Percentiles rank a stretch among this genome's conserved stretches.
These are phyloP conservation scores for Fusarium sp. DNA, from an alignment of 2,329 filamentous ascomycete species.

Conservation along the genomic window DNA sequence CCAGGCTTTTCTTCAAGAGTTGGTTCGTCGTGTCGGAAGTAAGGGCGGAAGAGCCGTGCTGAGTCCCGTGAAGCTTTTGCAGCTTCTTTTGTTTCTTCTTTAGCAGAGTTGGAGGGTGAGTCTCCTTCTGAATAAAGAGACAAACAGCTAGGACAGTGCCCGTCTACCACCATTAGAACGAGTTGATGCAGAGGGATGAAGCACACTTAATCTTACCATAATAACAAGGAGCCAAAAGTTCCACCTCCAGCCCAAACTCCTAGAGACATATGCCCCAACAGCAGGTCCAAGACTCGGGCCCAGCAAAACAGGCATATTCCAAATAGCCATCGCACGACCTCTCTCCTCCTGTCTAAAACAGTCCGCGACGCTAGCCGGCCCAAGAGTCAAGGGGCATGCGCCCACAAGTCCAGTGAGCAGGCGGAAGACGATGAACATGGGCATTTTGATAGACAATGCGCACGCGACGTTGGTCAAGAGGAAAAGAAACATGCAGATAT, in stretches of 20 bases:
- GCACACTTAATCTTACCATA: not conserved
- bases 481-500: conserved; percentile 52
- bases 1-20: not conserved
- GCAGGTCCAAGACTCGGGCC: conserved; percentile 28
- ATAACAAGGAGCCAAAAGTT: conserved; percentile 63
- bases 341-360: conserved; percentile 65
- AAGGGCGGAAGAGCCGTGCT: not conserved
- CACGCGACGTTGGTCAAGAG: not conserved
- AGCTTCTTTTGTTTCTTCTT: not conserved
- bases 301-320: conserved; percentile 45
- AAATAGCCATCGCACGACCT: conserved; percentile 37
- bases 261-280: conserved; percentile 58
- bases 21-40: not conserved
- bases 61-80: not conserved
- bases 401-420: conserved; percentile 71
- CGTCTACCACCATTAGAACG: not conserved
- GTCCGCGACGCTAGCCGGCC: conserved; percentile 68
- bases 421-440: conserved; percentile 70
- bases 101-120: not conserved
- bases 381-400: conserved; percentile 68
- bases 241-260: conserved; percentile 61
- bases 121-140: not conserved
- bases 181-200: no score
- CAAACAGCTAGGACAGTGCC: not conserved
- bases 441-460: conserved; percentile 33